Conservation (phyloP, 352 stramenopile genomes). For the Pythium guiyangense region DNA sequence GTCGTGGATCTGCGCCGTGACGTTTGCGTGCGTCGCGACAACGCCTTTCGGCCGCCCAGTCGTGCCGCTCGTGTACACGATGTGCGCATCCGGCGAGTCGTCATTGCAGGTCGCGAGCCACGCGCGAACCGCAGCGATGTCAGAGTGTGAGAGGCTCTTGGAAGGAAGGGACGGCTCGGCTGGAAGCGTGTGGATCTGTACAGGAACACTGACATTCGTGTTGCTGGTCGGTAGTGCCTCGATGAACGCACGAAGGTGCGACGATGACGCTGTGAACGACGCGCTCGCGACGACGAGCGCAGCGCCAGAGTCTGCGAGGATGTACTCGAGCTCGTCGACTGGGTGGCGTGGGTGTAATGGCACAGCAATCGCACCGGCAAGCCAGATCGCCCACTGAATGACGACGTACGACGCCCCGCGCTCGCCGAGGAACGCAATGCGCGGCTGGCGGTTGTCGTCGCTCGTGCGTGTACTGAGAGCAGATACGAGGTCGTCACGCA, state of each 20-base stretch:
- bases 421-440: slow-evolving; percentile 36
- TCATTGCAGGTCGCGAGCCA: slow-evolving; percentile 27
- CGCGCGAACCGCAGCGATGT: slow-evolving; percentile 19
- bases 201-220: slow-evolving; percentile 15
- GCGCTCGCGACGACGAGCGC: slow-evolving; percentile 44
- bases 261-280: slow-evolving; percentile 25
- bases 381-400: slow-evolving; percentile 78
- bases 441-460: slow-evolving; percentile 16
- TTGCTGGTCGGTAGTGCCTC: slow-evolving; percentile 8
- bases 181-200: slow-evolving; percentile 11
- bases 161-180: neutral
- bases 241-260: slow-evolving; percentile 18
- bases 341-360: slow-evolving; percentile 58
- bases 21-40: slow-evolving; percentile 60
- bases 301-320: slow-evolving; percentile 52
- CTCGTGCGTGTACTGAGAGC: slow-evolving; percentile 6
- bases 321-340: slow-evolving; percentile 65
- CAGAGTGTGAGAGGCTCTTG: slow-evolving; percentile 7
- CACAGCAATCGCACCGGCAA: slow-evolving; percentile 57
- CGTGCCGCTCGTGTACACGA: slow-evolving; percentile 86
- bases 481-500: slow-evolving; percentile 26
- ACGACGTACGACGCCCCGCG: slow-evolving; percentile 50
- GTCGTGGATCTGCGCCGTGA: slow-evolving; percentile 79
- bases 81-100: slow-evolving; percentile 29
- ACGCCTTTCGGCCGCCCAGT: slow-evolving; percentile 83